Evolutionary conservation across 305 asterid species (phyloP), one percentile per base, ranked within the genome.

Genomic region (Rubia peregrina): DNA sequence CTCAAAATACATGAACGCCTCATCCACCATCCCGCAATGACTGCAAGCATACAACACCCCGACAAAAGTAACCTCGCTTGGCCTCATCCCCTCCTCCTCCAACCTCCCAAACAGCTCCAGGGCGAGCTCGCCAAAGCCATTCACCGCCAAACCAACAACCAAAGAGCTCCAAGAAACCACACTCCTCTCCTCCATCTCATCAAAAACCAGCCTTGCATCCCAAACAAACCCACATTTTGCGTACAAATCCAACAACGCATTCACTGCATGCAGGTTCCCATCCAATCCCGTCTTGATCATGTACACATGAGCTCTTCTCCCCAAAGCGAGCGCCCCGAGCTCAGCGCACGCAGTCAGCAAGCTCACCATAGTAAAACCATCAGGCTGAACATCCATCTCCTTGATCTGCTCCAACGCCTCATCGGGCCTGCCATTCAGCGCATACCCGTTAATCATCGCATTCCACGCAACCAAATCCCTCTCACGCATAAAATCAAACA

Each of bases 21-120:
- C 85, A 51, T 90, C 89, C 71, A 87, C 91, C 88, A 92, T 75
- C 17, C 96, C 96, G 61, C 96, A 90, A 75, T 92, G 97, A 71
- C 98, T 92, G 71, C 98, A 92, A 19, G 98, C 98, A 70, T 92
- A 90, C 56, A 90, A 77, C 73, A 92, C 95, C 67, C 98, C 98
- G 7, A 90, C 84, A 57, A 88, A 90, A 6, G 96, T 92, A 63
- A 88, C 86, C 74, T 90, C 96, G 33, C 77, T 85, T 4, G 96
- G 95, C 57, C 78, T 78, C 53, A 90, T 53, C 36, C 86, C 80
- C 57, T 41, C 69, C 38, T 44, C 78, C 81, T 88, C 96, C 87
- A 88, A 76, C 85, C 84, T 88, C 74, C 67, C 78, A 74, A 90
- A 92, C 68, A 86, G 89, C 38, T 80, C 78, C 40, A 92, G 85